Base-by-base conservation (phyloP, 768 basidiomycete species). In the Mycena maculata region DNA sequence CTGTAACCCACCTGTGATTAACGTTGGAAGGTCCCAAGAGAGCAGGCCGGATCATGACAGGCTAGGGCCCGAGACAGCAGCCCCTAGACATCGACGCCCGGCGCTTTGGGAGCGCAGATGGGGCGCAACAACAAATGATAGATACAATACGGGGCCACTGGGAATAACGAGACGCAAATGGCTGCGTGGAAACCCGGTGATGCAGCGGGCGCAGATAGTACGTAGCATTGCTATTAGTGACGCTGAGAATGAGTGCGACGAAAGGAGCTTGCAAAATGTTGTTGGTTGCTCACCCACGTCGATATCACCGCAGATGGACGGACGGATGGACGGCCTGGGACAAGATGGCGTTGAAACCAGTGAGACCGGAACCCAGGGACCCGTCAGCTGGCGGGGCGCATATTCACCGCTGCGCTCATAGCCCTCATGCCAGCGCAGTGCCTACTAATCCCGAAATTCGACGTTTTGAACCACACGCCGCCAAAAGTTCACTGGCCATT, bases 401-500 rank as follows among this genome's bases (percentile, higher is more conserved):
- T 45, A 48, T 28, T 41, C 30, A 33, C 61, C 50, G 61, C 62
- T 31, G n/a, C 13, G 6, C 11, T 42, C 36, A 9, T 38, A 20
- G 30, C 38, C 44, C 49, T n/a, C 49, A 61, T 48, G 44, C 39
- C 60, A 60, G 20, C 27, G 48, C 52, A 1, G 20, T 22, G 15
- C 2, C 36, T 44, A 62, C 31, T 13, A 9, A 16, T 30, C 30
- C 38, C 23, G 49, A 31, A 52, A 18, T 36, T n/a, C 31, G 4
- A 30, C 25, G n/a, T n/a, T n/a, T n/a, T 36, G 33, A 36, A 36
- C 33, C 33, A 36, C 13, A n/a, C n/a, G n/a, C n/a, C n/a, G n/a
- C n/a, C n/a, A n/a, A n/a, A n/a, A n/a, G n/a, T 13, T 42, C n/a
- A 62, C 28, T 62, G 60, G 60, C 42, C 42, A 31, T 44, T 55